A percentile compares a stretch with the other conserved stretches of the same genome.
These are phyloP conservation scores for Phytopythium chamaehyphon DNA, from an alignment of 352 stramenopile species.

Conservation along the genomic window DNA sequence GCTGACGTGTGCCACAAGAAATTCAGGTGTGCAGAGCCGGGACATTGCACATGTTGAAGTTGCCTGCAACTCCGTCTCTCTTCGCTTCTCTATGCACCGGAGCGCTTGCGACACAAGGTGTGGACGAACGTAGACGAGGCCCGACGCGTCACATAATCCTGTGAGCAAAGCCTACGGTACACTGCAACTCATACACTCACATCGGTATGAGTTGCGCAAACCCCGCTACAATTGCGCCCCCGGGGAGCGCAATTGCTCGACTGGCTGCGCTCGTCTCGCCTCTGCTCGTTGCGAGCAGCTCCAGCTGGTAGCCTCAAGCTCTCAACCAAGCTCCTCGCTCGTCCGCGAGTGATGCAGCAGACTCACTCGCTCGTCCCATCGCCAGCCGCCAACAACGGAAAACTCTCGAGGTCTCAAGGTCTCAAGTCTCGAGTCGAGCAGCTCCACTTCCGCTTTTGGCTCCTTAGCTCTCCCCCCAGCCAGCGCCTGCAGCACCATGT, in stretches of 20 bases:
- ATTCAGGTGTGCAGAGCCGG: neutral
- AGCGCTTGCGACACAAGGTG: slow-evolving; percentile 2
- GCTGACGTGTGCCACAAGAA: neutral
- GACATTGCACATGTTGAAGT: neutral
- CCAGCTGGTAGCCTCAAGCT: no score
- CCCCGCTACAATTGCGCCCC: no score
- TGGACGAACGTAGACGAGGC: slow-evolving; percentile 6
- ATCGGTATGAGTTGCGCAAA: no score
- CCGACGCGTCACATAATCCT: neutral
- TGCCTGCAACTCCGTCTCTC: neutral
- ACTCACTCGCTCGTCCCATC: no score
- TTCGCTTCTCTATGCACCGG: neutral
- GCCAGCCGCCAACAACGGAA: slow-evolving; percentile 2
- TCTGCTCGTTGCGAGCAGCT: no score
- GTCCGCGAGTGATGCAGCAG: no score
- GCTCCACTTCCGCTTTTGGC: slow-evolving; percentile 4
- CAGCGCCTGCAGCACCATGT: neutral
- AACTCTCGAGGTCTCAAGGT: neutral
- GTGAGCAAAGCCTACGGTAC: no score
- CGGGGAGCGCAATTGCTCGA: no score
- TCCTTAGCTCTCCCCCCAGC: neutral
- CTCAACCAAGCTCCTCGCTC: no score
- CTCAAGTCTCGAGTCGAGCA: no score
- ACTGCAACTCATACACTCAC: no score
- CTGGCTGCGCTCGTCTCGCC: no score